phyloP scores from a whole-genome alignment of 805 yeast species.

The Pichia deserticola region DNA sequence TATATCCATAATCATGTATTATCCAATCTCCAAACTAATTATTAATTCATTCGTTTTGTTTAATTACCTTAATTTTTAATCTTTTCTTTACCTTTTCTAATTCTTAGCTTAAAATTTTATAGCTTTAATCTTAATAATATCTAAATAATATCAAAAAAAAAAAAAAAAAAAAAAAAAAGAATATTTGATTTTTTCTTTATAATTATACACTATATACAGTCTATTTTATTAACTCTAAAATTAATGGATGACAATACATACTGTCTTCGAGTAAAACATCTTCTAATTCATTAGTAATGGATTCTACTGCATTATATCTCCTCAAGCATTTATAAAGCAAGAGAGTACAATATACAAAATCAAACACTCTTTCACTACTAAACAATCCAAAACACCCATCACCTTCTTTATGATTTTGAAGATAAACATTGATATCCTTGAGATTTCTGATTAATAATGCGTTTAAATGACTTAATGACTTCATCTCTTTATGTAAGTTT shows the following conservation, averaged over 20 bases:
- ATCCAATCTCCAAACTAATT: background rate
- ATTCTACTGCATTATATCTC: background rate
- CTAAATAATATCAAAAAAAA: too few relatives aligned
- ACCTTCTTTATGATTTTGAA: conserved; percentile 7
- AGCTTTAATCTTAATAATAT: background rate
- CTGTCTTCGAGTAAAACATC: background rate
- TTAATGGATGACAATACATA: conserved; percentile 14
- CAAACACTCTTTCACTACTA: conserved; percentile 19
- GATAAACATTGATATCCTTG: conserved; percentile 2
- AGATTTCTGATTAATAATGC: conserved; percentile 1
- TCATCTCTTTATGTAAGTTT: background rate
- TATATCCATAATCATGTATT: too few relatives aligned
- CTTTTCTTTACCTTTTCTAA: background rate
- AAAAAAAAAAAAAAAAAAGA: background rate
- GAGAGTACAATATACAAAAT: conserved; percentile 16
- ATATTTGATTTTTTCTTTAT: background rate
- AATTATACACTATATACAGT: background rate
- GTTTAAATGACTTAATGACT: background rate
- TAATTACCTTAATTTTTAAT: background rate
- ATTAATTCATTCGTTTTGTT: background rate
- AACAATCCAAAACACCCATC: conserved; percentile 29
- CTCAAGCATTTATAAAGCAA: conserved; percentile 7
- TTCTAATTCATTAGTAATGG: background rate
- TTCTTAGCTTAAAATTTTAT: background rate
- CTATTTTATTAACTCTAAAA: conserved; percentile 3